These are phyloP conservation scores for Leishmania martiniquensis DNA, from an alignment of 208 protist genomes.

Conservation along the genomic window DNA sequence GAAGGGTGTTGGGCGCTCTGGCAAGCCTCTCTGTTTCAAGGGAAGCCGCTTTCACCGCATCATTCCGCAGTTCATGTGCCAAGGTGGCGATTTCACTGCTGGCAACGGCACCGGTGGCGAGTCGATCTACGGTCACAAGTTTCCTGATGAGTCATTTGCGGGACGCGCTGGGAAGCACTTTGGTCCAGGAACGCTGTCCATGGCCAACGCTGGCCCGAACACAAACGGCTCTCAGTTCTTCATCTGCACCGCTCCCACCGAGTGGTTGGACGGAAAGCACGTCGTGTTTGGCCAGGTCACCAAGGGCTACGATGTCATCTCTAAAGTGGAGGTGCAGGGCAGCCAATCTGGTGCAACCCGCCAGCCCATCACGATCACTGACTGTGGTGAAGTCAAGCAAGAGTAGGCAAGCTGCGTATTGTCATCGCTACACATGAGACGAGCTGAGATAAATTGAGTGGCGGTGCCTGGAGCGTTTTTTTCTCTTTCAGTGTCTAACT, in stretches of 20 bases:
- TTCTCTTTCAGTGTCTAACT: slow-evolving; percentile 8
- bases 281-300: slow-evolving; percentile 95
- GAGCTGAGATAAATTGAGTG: background rate
- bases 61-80: slow-evolving; percentile 94
- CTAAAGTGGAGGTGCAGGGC: slow-evolving; percentile 74
- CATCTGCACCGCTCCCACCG: slow-evolving; percentile 82
- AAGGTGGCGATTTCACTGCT: slow-evolving; percentile 97
- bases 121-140: slow-evolving; percentile 93
- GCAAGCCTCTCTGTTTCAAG: slow-evolving; percentile 96
- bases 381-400: slow-evolving; percentile 78
- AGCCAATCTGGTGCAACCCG: slow-evolving; percentile 74
- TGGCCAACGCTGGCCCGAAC: slow-evolving; percentile 95
- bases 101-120: slow-evolving; percentile 93
- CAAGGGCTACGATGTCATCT: slow-evolving; percentile 86
- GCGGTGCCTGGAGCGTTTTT: background rate
- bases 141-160: slow-evolving; percentile 94
- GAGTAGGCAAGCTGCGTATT: slow-evolving; percentile 18
- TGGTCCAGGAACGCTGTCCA: slow-evolving; percentile 82
- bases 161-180: slow-evolving; percentile 77
- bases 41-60: slow-evolving; percentile 96
- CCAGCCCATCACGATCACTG: slow-evolving; percentile 66
- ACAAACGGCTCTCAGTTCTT: slow-evolving; percentile 95
- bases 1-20: slow-evolving; percentile 80
- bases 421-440: background rate
- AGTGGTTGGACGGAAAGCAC: slow-evolving; percentile 94